Evolutionary conservation across 2,329 filamentous ascomycete species (phyloP).

Genomic region (Verticillium nubilum): DNA sequence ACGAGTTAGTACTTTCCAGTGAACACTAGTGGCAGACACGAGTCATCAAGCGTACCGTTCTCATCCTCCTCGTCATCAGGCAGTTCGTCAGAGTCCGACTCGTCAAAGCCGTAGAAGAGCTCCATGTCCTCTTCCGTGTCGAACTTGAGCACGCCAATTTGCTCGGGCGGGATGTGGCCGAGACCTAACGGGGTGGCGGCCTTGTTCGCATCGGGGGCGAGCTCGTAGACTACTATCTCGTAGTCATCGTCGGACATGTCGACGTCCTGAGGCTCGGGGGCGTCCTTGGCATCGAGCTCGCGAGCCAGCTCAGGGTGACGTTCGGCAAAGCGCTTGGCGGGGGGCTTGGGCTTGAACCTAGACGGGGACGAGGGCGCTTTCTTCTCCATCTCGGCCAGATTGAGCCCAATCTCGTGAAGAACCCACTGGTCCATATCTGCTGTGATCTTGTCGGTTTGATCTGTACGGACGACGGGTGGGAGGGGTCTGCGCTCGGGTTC

Average conservation of each 20-base stretch:
- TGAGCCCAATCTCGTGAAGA: conserved; percentile 51
- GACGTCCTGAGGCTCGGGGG: conserved; percentile 27
- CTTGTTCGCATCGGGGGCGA: conserved; percentile 35
- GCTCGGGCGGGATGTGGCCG: conserved; percentile 40
- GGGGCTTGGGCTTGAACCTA: conserved; percentile 52
- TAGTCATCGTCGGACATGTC: conserved; percentile 51
- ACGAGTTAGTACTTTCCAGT: background rate
- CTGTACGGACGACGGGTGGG: conserved; percentile 25
- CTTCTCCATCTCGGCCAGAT: conserved; percentile 38
- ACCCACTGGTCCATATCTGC: conserved; percentile 55
- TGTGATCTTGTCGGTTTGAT: conserved; percentile 44
- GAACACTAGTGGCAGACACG: background rate
- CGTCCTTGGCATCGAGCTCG: conserved; percentile 15
- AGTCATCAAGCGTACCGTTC: conserved; percentile 46
- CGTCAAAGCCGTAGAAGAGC: conserved; percentile 54
- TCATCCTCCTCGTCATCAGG: conserved; percentile 59
- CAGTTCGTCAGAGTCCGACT: conserved; percentile 56
- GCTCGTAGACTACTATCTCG: conserved; percentile 60
- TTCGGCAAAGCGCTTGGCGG: conserved; percentile 48
- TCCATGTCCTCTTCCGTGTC: conserved; percentile 53
- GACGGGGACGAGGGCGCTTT: conserved; percentile 10
- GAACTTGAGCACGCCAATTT: conserved; percentile 51
- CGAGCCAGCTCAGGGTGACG: conserved; percentile 40
- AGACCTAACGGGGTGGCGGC: conserved; percentile 35
- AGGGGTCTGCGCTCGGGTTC: conserved; percentile 8